phyloP scores from a whole-genome alignment of 768 basidiomycete genomes.

The Cantharellus anzutake region DNA sequence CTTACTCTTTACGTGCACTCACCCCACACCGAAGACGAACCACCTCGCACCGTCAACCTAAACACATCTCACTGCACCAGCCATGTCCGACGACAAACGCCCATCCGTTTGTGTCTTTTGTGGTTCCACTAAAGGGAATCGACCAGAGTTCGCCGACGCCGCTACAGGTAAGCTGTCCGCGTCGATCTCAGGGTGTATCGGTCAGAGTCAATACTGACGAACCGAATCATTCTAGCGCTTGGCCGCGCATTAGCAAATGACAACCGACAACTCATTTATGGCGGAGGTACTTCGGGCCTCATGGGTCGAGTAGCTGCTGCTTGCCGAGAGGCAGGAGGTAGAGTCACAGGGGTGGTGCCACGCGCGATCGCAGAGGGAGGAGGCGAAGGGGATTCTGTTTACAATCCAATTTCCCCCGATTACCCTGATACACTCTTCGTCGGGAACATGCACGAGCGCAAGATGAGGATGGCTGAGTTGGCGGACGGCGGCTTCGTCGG shows the following conservation, averaged over 20 bases:
- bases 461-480: conserved; percentile 74
- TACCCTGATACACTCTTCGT: conserved; percentile 39
- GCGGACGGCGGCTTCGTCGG: conserved; percentile 60
- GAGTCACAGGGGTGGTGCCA: conserved; percentile 63
- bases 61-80: no score
- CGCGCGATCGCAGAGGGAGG: conserved; percentile 50
- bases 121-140: conserved; percentile 50
- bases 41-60: background rate
- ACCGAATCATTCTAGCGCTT: conserved; percentile 31
- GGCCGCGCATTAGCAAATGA: conserved; percentile 48
- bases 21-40: background rate
- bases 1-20: background rate
- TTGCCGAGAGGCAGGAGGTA: conserved; percentile 44
- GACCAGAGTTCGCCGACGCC: conserved; percentile 41
- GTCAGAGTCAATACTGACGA: background rate
- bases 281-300: conserved; percentile 64
- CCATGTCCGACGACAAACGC: background rate
- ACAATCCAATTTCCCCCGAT: background rate
- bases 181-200: background rate
- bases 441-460: conserved; percentile 74
- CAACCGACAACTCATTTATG: conserved; percentile 58
- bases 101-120: conserved; percentile 40
- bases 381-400: conserved; percentile 26
- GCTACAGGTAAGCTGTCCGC: conserved; percentile 39
- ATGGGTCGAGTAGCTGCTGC: conserved; percentile 70